These are phyloP conservation scores for Nakaseomyces uthaithaninus DNA, from an alignment of 1,139 yeast species.

Conservation along the genomic window DNA sequence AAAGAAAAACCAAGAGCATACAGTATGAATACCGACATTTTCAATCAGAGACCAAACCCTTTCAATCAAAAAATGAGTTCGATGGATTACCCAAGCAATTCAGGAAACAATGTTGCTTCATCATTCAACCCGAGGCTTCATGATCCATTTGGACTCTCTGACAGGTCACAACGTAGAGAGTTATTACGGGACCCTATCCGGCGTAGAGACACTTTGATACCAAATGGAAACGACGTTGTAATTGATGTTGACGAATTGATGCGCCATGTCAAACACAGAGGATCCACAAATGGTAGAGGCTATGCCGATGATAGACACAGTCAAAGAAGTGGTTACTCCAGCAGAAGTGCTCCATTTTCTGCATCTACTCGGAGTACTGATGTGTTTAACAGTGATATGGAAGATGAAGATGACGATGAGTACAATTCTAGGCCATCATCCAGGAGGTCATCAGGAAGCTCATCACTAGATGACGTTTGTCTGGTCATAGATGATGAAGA, in stretches of 20 bases:
- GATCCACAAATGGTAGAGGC: slow-evolving; percentile 9
- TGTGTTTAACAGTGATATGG: slow-evolving; percentile 8
- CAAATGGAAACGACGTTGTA: slow-evolving; percentile 23
- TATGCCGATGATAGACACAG: slow-evolving; percentile 10
- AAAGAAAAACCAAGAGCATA: slow-evolving; percentile 6
- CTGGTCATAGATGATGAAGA: slow-evolving; percentile 55
- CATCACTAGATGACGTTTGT: slow-evolving; percentile 85
- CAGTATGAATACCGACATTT: slow-evolving; percentile 1
- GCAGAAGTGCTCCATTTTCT: slow-evolving; percentile 4
- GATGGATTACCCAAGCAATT: slow-evolving; percentile 1
- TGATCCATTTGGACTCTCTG: slow-evolving; percentile 9
- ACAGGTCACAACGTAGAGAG: slow-evolving; percentile 11
- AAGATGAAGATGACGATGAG: slow-evolving; percentile 19
- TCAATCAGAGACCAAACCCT: neutral
- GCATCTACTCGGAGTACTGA: slow-evolving; percentile 10
- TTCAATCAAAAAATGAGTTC: neutral
- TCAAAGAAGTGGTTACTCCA: slow-evolving; percentile 9
- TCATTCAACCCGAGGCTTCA: slow-evolving; percentile 8
- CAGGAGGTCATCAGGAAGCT: slow-evolving; percentile 51
- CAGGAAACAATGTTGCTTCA: neutral
- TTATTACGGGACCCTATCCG: neutral
- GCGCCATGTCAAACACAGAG: slow-evolving; percentile 25
- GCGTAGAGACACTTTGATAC: slow-evolving; percentile 12
- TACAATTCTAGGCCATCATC: slow-evolving; percentile 30
- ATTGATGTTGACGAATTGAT: slow-evolving; percentile 31